Conservation (phyloP, 352 stramenopile species). For the Pythium brachiatum region DNA sequence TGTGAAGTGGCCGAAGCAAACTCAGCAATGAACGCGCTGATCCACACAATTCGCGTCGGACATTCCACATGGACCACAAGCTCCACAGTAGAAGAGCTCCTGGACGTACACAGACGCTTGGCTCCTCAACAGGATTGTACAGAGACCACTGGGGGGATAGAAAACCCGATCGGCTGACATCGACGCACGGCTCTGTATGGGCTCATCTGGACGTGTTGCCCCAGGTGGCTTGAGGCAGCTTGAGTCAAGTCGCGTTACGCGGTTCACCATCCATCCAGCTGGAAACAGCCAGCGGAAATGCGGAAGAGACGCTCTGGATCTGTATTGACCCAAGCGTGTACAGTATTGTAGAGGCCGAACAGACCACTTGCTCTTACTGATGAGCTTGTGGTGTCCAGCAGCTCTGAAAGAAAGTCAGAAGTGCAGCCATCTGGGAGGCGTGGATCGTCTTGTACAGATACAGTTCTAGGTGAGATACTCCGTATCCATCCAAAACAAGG, state of each 20-base stretch:
- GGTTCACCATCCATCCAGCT: neutral
- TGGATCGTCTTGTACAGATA: neutral
- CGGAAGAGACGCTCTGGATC: neutral
- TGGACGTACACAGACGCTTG: neutral
- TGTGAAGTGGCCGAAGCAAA: neutral
- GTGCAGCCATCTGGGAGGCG: conserved; percentile 21
- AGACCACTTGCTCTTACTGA: neutral
- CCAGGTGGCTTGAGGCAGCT: too few species aligned
- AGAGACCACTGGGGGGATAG: conserved; percentile 1
- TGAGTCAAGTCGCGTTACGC: too few species aligned
- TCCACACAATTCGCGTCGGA: neutral
- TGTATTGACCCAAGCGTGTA: neutral
- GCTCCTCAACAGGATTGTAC: conserved; percentile 1
- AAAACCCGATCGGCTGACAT: neutral
- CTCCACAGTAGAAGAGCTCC: neutral
- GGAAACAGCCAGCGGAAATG: conserved; percentile 1
- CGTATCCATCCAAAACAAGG: neutral
- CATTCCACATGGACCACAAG: neutral
- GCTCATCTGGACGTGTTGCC: too few species aligned
- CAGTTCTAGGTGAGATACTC: conserved; percentile 10
- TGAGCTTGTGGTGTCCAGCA: conserved; percentile 4
- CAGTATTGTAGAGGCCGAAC: neutral
- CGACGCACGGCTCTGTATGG: neutral
- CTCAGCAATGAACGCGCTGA: neutral
- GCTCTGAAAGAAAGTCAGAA: conserved; percentile 9